These are phyloP conservation scores for Trichosporon sp. DNA, from an alignment of 1,284 basidiomycete species.

Conservation along the genomic window DNA sequence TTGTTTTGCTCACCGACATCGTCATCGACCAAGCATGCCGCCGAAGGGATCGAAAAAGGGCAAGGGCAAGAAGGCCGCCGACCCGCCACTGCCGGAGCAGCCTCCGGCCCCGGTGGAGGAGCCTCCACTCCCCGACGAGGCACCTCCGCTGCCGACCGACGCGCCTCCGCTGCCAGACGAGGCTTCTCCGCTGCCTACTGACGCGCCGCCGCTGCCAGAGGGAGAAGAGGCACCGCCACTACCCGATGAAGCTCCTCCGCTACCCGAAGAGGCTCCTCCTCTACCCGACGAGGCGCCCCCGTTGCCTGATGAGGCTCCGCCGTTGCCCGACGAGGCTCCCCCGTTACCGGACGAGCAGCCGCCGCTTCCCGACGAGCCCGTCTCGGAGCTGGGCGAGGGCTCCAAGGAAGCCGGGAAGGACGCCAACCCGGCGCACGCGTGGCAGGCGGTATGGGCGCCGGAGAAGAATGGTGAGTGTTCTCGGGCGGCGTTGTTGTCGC, in stretches of 20 bases:
- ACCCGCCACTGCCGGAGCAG: background rate
- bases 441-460: slow-evolving; percentile 82
- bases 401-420: background rate
- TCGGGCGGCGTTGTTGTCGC: too few species aligned
- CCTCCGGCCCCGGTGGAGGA: slow-evolving; percentile 3
- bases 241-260: background rate
- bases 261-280: background rate
- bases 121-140: background rate
- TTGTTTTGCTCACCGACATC: background rate
- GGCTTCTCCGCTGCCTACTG: background rate
- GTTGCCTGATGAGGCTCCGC: background rate
- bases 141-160: background rate
- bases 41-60: background rate
- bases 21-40: background rate
- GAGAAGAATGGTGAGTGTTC: slow-evolving; percentile 57
- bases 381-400: background rate
- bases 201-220: too few species aligned
- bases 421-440: slow-evolving; percentile 41
- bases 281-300: background rate
- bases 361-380: background rate
- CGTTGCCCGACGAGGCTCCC: background rate
- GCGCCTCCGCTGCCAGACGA: background rate
- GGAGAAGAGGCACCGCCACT: background rate
- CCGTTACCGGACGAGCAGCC: slow-evolving; percentile 5
- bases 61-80: background rate